These are phyloP conservation scores for Leptographium flavum DNA, from an alignment of 2,329 filamentous ascomycete genomes.

Conservation along the genomic window DNA sequence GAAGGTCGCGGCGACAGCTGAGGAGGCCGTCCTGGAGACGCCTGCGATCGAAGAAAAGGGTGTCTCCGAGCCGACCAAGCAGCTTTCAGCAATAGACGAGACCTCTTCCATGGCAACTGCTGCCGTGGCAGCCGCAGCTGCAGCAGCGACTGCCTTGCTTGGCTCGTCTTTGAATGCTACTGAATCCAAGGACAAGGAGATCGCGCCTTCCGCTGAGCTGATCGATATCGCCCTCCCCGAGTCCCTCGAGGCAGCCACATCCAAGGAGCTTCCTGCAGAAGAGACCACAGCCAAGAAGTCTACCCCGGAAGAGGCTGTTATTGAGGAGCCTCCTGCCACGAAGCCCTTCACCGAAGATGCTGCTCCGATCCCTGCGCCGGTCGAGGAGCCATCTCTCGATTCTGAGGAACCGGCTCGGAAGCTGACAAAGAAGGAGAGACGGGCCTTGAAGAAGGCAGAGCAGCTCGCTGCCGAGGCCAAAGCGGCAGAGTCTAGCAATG, in stretches of 20 bases:
- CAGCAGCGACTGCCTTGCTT: background rate
- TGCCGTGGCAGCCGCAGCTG: background rate
- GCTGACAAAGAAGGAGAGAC: conserved; percentile 5
- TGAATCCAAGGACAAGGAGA: too few species aligned
- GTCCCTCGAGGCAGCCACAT: too few species aligned
- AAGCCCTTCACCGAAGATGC: too few species aligned
- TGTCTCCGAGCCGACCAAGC: background rate
- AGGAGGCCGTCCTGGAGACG: background rate
- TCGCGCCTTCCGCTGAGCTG: too few species aligned
- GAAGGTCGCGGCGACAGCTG: background rate
- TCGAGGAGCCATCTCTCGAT: background rate
- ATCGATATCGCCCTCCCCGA: too few species aligned
- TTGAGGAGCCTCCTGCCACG: too few species aligned
- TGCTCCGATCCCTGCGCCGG: too few species aligned
- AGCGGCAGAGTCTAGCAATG: background rate
- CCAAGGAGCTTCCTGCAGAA: background rate
- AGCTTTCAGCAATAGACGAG: background rate
- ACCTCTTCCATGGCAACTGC: background rate
- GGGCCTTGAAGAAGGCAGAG: background rate
- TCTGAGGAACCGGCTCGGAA: background rate
- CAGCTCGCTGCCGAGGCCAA: background rate
- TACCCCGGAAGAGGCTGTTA: too few species aligned
- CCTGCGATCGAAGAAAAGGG: background rate
- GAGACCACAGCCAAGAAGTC: background rate
- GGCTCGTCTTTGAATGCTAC: background rate